Base-by-base conservation (phyloP, 352 stramenopile genomes). In the Globisporangium lucens region DNA sequence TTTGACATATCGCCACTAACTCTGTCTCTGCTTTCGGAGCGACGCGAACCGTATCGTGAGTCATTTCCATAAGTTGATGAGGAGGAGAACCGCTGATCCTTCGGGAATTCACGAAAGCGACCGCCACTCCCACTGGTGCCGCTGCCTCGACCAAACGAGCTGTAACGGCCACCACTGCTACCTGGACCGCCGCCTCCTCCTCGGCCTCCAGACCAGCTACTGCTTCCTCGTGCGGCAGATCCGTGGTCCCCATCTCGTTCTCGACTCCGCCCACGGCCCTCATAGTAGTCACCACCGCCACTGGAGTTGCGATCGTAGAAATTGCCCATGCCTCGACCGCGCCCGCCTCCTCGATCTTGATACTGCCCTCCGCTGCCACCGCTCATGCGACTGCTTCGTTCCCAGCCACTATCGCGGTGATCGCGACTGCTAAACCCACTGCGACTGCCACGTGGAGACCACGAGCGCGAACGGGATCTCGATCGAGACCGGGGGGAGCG, bases 371-470 rank as follows among this genome's bases (percentile, higher is more conserved):
- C 70, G 35, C 68, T 55, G 36, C 75, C 77, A 49, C 79, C 74
- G 61, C 77, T 75, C 17, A 77, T 58, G 30, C 67, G 61, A 61
- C 62, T 55, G 27, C 4, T 60, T 49, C 47, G 56, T 20, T 73
- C 61, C 56, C 68, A 67, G 4, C 63, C 63, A 13, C 64, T 35
- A 20, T 67, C 56, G 13, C 62, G 62, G 38, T 56, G 52, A 49
- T 67, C 62, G 20, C 53, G 63, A 4, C 27, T 61, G 27, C 56
- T 78, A 59, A 83, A 83, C 22, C 80, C 81, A 24, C 62, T 20
- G 15, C 80, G 83, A 43, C 85, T 79, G 0, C 80, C 74, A 52
- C 75, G 73, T 36, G 83, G 83, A 2, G 82, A 91, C 55, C 87
- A 82, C 6, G 85, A 93, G 8, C 85, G 76, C 7, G 72, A 82